Percentiles rank a stretch among this genome's conserved stretches.
These are phyloP conservation scores for Entophlyctis luteolus DNA, from an alignment of 192 early-diverging fungal species.

Conservation along the genomic window DNA sequence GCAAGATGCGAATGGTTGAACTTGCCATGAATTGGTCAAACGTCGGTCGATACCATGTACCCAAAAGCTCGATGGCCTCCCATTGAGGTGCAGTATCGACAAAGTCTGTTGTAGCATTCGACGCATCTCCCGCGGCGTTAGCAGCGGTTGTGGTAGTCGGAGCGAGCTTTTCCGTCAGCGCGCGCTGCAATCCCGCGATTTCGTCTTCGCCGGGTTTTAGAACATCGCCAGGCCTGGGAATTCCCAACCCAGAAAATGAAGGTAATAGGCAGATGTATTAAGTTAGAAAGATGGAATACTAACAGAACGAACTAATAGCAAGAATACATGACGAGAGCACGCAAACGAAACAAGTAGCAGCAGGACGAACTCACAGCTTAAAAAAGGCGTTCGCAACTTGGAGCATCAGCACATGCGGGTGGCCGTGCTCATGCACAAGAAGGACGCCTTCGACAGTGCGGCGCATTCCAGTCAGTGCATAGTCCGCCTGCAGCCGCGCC, in stretches of 20 bases:
- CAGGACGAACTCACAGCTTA: conserved; percentile 57
- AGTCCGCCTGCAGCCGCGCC: conserved; percentile 59
- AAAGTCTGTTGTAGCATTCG: conserved; percentile 13
- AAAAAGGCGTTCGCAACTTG: conserved; percentile 72
- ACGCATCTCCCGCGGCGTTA: conserved; percentile 25
- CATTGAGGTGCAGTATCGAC: too few relatives aligned
- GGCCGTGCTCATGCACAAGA: conserved; percentile 73
- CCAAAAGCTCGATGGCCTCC: conserved; percentile 71
- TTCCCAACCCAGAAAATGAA: neutral
- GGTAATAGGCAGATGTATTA: too few relatives aligned
- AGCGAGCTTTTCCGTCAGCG: conserved; percentile 58
- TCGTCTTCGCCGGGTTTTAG: conserved; percentile 74
- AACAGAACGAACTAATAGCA: too few relatives aligned
- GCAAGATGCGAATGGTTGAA: neutral
- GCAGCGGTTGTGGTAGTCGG: neutral
- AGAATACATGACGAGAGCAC: too few relatives aligned
- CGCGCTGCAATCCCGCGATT: conserved; percentile 61
- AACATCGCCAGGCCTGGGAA: conserved; percentile 62
- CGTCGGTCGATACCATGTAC: conserved; percentile 70
- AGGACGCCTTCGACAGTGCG: conserved; percentile 68
- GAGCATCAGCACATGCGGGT: conserved; percentile 76
- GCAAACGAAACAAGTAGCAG: conserved; percentile 2
- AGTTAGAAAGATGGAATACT: too few relatives aligned
- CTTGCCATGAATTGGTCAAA: conserved; percentile 74
- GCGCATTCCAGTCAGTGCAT: conserved; percentile 61